phyloP scores from a whole-genome alignment of 257 asterid genomes.

The Leptodermis oblonga region DNA sequence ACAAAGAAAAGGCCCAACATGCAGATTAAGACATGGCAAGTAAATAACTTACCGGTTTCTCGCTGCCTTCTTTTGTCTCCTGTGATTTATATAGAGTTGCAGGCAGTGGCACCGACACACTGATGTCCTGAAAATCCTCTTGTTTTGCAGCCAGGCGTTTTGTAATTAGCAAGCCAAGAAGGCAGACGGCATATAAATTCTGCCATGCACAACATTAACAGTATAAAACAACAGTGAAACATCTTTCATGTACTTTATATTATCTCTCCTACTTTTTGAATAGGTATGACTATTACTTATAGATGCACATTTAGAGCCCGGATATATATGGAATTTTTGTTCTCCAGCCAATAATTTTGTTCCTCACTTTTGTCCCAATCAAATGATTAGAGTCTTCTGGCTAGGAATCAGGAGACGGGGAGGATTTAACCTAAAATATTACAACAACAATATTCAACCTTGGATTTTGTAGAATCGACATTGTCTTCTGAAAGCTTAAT shows the following conservation, averaged over 20 bases:
- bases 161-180: constrained; percentile 67
- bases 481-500: constrained; percentile 82
- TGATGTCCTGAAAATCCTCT: constrained; percentile 48
- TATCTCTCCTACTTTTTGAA: neutral
- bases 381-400: neutral
- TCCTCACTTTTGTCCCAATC: neutral
- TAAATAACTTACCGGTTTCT: constrained; percentile 43
- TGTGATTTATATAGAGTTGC: constrained; percentile 50
- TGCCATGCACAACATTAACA: constrained; percentile 33
- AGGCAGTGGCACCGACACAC: constrained; percentile 59
- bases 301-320: too few relatives aligned
- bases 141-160: constrained; percentile 57
- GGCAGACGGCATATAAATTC: constrained; percentile 78
- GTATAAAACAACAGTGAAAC: constrained; percentile 19
- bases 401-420: constrained; percentile 4
- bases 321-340: too few relatives aligned
- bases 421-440: neutral
- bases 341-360: neutral
- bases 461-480: constrained; percentile 59
- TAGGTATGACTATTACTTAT: neutral
- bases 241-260: neutral
- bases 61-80: constrained; percentile 48
- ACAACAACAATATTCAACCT: constrained; percentile 42
- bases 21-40: neutral
- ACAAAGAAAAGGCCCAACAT: constrained; percentile 3